Percentiles rank a stretch among this genome's conserved stretches.
These are phyloP conservation scores for Microbotryum lychnidis-dioicae DNA, from an alignment of 1,284 basidiomycete genomes.

Conservation along the genomic window DNA sequence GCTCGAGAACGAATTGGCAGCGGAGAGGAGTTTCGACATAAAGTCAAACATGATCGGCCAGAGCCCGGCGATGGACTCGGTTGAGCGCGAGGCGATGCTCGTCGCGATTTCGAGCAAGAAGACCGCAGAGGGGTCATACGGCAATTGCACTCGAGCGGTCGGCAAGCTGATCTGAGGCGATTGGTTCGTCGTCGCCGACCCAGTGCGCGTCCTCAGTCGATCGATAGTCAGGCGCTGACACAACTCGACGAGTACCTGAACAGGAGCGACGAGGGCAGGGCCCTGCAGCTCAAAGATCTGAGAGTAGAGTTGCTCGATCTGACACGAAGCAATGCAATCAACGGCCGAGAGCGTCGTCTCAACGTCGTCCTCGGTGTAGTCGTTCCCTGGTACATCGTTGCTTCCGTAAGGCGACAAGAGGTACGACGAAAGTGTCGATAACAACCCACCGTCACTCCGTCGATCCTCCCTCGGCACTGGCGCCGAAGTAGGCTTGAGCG, in stretches of 20 bases:
- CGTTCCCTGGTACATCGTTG: slow-evolving; percentile 31
- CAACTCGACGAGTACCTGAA: slow-evolving; percentile 78
- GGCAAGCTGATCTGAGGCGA: slow-evolving; percentile 37
- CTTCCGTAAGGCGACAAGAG: slow-evolving; percentile 83
- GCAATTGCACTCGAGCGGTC: slow-evolving; percentile 46
- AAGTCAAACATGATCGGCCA: slow-evolving; percentile 94
- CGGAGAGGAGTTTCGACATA: slow-evolving; percentile 66
- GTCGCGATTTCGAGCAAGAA: slow-evolving; percentile 92
- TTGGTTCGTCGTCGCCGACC: slow-evolving; percentile 12
- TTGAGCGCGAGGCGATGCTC: slow-evolving; percentile 68
- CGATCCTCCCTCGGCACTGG: slow-evolving; percentile 49
- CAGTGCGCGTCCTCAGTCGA: slow-evolving; percentile 38
- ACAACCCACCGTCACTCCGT: slow-evolving; percentile 73
- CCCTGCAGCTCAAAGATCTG: slow-evolving; percentile 57
- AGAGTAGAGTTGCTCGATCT: slow-evolving; percentile 84
- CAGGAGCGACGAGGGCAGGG: slow-evolving; percentile 69
- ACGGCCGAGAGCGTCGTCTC: slow-evolving; percentile 92
- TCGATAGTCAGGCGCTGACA: slow-evolving; percentile 78
- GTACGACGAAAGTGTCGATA: slow-evolving; percentile 92
- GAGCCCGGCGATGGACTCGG: slow-evolving; percentile 65
- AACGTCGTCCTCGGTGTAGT: slow-evolving; percentile 68
- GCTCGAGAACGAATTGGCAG: slow-evolving; percentile 72
- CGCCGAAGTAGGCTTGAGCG: slow-evolving; percentile 63
- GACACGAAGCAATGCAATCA: slow-evolving; percentile 89
- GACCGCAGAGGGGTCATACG: slow-evolving; percentile 89